These are phyloP conservation scores for Apiotrichum gamsii DNA, from an alignment of 1,284 basidiomycete genomes.

Conservation along the genomic window DNA sequence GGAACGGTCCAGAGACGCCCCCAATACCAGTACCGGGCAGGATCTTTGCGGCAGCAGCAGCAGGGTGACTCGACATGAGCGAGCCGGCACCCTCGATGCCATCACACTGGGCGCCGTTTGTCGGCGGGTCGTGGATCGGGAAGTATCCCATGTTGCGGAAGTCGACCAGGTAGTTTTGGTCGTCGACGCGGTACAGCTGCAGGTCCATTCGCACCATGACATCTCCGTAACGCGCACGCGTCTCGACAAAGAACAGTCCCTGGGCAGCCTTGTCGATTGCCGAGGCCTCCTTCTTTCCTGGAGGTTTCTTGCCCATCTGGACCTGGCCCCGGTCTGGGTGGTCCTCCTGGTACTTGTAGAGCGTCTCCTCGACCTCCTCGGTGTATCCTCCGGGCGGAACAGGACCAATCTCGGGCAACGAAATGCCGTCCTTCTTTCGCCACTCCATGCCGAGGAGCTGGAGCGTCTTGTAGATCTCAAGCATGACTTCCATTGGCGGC, in stretches of 20 bases:
- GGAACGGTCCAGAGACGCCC: conserved; percentile 77
- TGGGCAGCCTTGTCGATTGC: conserved; percentile 52
- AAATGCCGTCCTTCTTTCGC: conserved; percentile 56
- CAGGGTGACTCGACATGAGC: too few species aligned
- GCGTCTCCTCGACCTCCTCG: conserved; percentile 37
- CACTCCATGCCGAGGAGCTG: conserved; percentile 95
- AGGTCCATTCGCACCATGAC: conserved; percentile 96
- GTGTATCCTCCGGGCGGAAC: conserved; percentile 34
- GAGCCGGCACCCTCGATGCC: too few species aligned
- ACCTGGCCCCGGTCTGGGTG: conserved; percentile 28
- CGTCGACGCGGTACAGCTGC: conserved; percentile 92
- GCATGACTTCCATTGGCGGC: conserved; percentile 98
- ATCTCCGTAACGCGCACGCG: conserved; percentile 78
- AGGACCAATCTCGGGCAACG: conserved; percentile 61
- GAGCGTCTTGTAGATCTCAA: conserved; percentile 93
- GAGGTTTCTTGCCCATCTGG: conserved; percentile 33
- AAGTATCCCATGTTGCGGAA: conserved; percentile 96
- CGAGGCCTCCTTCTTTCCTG: conserved; percentile 46
- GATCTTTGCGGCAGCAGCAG: too few species aligned
- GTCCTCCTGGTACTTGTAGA: conserved; percentile 50
- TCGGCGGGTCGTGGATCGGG: conserved; percentile 46
- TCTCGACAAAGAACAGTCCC: conserved; percentile 88
- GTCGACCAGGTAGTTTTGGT: conserved; percentile 95
- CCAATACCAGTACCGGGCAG: too few species aligned
- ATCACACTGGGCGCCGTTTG: conserved; percentile 68